Evolutionary conservation across 2,329 filamentous ascomycete species (phyloP).

Genomic region (Sporothrix curviconia): DNA sequence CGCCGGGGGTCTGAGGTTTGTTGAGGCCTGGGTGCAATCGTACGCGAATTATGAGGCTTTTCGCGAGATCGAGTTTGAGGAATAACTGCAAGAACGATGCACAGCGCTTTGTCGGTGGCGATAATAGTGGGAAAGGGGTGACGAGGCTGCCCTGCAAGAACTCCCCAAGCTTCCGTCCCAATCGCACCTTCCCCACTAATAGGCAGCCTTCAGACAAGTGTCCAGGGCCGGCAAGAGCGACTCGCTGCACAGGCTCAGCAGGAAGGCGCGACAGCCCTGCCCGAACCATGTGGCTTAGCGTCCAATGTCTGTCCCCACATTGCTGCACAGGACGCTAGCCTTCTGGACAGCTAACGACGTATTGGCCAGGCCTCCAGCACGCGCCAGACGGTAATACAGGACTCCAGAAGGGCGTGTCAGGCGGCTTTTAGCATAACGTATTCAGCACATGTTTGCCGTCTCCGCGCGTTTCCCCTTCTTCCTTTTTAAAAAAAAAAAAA

Average conservation of each 20-base stretch:
- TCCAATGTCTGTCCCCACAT: neutral
- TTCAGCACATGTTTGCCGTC: conserved; percentile 4
- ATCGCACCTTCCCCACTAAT: conserved; percentile 14
- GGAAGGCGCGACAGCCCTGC: conserved; percentile 4
- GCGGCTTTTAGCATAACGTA: conserved; percentile 10
- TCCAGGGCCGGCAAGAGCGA: neutral
- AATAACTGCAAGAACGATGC: too few relatives aligned
- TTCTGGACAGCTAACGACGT: conserved; percentile 1
- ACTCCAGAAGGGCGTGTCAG: too few relatives aligned
- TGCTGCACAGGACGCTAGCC: neutral
- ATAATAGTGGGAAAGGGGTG: conserved; percentile 5
- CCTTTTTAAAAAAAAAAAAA: too few relatives aligned
- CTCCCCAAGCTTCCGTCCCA: neutral
- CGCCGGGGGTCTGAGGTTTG: too few relatives aligned
- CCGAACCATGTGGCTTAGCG: conserved; percentile 1
- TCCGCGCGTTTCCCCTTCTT: conserved; percentile 11
- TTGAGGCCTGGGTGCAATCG: too few relatives aligned
- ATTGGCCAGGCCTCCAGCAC: neutral
- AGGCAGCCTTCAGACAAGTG: neutral
- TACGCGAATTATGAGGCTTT: too few relatives aligned
- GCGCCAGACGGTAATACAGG: conserved; percentile 7
- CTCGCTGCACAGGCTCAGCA: neutral
- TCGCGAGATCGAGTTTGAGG: conserved; percentile 4
- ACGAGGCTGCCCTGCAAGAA: conserved; percentile 19
- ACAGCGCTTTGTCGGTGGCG: neutral